A percentile compares a stretch with the other conserved stretches of the same genome.
phyloP scores from a whole-genome alignment of 345 rosid species.

The Euclidium syriacum region DNA sequence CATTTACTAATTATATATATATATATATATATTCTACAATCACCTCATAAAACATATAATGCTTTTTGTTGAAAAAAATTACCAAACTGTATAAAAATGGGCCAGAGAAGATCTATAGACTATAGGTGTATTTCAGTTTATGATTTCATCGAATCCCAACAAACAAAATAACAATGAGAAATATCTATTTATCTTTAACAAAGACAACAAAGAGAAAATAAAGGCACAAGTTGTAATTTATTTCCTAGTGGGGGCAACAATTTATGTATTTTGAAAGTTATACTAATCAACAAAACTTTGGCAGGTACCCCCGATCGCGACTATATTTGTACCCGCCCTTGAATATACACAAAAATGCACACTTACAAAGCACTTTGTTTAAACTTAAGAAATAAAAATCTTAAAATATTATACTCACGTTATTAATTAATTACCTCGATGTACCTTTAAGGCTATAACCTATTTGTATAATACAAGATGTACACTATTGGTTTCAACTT shows the following conservation, averaged over 20 bases:
- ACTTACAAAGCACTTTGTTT: background rate
- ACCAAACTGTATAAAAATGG: too few species aligned
- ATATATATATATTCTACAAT: too few species aligned
- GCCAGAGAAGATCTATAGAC: too few species aligned
- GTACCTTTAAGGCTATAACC: background rate
- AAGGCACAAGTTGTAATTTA: too few species aligned
- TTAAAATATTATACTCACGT: background rate
- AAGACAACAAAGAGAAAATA: too few species aligned
- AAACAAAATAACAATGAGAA: too few species aligned
- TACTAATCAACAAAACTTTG: background rate
- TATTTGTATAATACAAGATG: slow-evolving; percentile 5
- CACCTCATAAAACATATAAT: too few species aligned
- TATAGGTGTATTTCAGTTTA: background rate
- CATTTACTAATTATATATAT: too few species aligned
- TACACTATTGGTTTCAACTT: slow-evolving; percentile 16
- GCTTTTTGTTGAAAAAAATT: too few species aligned
- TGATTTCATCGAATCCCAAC: background rate
- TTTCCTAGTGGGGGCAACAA: too few species aligned
- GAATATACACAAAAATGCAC: background rate
- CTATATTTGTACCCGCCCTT: background rate
- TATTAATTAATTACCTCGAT: background rate
- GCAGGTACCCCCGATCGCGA: too few species aligned
- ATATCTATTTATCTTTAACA: too few species aligned
- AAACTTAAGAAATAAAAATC: background rate
- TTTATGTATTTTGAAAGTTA: background rate